Evolutionary conservation across 2,329 filamentous ascomycete genomes (phyloP), one percentile per base, ranked within the genome.

Genomic region (Cadophora luteo-olivacea): DNA sequence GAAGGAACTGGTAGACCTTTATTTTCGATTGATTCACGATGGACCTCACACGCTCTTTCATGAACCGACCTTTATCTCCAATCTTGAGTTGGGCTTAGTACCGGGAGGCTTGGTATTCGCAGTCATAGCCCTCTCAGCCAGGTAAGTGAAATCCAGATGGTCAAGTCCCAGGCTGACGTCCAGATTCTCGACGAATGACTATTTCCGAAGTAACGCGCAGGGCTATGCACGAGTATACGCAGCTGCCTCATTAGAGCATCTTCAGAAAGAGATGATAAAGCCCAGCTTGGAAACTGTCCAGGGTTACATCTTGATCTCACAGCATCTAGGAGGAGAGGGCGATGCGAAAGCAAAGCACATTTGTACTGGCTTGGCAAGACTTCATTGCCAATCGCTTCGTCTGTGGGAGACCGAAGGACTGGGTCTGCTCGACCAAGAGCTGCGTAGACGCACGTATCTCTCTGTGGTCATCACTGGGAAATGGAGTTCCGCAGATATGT

Each of bases 11-110:
- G 69, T 74, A 19, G 71, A 74, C 19, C 66, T 76, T 7, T 76
- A 76, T 61, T 73, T 75, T 62, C 64, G 66, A 45, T 68, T 69
- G n/a, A 72, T 75, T 29, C 72, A 74, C 57, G 72, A 75, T 65
- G 72, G 73, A 52, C 72, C 74, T 29, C 73, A 75, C 66, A 70
- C 67, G 16, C 61, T 76, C 3, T 76, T 75, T 57, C 74, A 75
- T 57, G 64, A 73, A 63, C 70, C 72, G 4, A 70, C 69, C 5
- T 65, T 60, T 38, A 14, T 65, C 22, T 60, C 54, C 5, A 29
- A 55, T 33, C 25, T 65, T 3, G 24, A 14, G 8, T 24, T 25
- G 24, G 19, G 33, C 16, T n/a, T 11, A 25, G 25, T 61, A 11
- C 54, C 54, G n/a, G 19, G 3, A n/a, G 14, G 25, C 19, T 16